Base-by-base conservation (phyloP, 164 flowering plant genomes). In the Umbilicus rupestris region DNA sequence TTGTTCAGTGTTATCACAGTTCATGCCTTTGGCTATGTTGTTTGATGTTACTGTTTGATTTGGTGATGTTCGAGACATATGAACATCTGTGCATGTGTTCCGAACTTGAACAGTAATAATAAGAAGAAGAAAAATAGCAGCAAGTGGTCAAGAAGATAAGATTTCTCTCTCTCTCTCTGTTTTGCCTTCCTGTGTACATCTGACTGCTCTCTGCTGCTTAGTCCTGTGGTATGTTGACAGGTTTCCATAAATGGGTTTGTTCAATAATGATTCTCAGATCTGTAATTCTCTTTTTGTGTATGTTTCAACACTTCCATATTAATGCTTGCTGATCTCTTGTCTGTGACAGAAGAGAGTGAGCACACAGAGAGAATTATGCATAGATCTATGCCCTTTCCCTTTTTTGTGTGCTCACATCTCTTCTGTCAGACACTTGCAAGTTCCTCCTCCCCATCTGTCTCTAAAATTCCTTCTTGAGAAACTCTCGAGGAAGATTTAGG, bases 261-360 rank as follows among this genome's bases (percentile, higher is more conserved):
- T 55, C 60, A 55, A 28, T 12, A 55, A 14, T 55, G 17, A 55
- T 4, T 30, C 60, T 11, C 33, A 55, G 60, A 55, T 55, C 60
- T 55, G 60, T 14, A 26, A 26, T 28, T 55, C 60, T 55, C 14
- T n/a, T 28, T 24, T 11, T 28, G 26, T 55, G 33, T 55, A n/a
- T n/a, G n/a, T n/a, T n/a, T n/a, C n/a, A n/a, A n/a, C n/a, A n/a
- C n/a, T 22, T n/a, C n/a, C n/a, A n/a, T n/a, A n/a, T n/a, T n/a
- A n/a, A n/a, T n/a, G n/a, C n/a, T n/a, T 26, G 60, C 2, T 55
- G 60, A 28, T 55, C 33, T 55, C 19, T 26, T 26, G 33, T 26
- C 28, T 12, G 59, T 49, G 65, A 63, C 65, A 63, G 65, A 63
- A 63, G 65, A 63, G 65, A 63, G 65, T 63, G 65, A 63, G 65